Conservation (phyloP, 139 green algal species). For the Coccomyxa sp. region DNA sequence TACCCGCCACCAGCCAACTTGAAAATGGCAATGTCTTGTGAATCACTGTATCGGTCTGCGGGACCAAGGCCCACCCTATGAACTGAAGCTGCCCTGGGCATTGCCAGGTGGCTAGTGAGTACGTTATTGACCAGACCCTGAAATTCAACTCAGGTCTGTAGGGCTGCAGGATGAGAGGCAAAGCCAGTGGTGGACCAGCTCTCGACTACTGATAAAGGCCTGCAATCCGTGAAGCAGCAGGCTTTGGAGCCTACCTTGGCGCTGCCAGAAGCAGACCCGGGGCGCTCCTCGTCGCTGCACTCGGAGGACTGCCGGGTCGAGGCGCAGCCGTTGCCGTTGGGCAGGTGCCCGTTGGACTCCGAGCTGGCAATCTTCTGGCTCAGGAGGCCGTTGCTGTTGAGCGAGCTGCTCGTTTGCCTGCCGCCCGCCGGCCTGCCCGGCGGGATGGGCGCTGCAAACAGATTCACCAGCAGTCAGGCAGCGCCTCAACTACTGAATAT, state of each 20-base stretch:
- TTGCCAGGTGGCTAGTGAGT: background rate
- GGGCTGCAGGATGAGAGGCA: background rate
- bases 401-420: background rate
- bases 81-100: background rate
- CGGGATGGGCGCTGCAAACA: background rate
- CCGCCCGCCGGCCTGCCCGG: background rate
- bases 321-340: background rate
- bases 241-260: background rate
- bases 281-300: background rate
- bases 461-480: background rate
- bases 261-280: background rate
- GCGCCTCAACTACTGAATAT: background rate
- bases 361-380: conserved; percentile 20
- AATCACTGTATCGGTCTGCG: background rate
- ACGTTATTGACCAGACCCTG: no score
- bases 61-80: background rate
- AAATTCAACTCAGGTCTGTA: no score
- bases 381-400: conserved; percentile 14
- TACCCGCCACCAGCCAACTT: background rate
- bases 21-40: background rate
- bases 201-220: background rate
- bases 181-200: background rate
- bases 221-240: background rate
- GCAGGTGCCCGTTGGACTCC: background rate
- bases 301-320: background rate